Evolutionary conservation across 2,329 filamentous ascomycete species (phyloP).

Genomic region (Penicillium sp.): DNA sequence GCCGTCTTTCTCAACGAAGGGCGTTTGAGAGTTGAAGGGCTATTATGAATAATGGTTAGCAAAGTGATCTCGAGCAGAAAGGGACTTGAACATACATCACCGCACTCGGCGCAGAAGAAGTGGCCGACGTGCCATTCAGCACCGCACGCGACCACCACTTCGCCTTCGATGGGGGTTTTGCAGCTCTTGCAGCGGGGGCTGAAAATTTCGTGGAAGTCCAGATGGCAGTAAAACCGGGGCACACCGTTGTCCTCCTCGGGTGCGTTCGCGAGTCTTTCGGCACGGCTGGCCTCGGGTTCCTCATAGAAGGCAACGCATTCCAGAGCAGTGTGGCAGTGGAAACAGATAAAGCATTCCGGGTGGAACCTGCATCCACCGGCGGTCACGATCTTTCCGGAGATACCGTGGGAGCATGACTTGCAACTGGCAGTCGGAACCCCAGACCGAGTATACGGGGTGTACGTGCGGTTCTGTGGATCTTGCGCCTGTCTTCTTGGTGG

Average conservation of each 20-base stretch:
- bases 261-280: conserved; percentile 67
- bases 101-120: conserved; percentile 98
- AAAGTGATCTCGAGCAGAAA: background rate
- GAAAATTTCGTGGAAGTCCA: conserved; percentile 97
- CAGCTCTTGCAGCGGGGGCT: conserved; percentile 93
- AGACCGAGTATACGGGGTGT: conserved; percentile 47
- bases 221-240: conserved; percentile 88
- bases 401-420: conserved; percentile 77
- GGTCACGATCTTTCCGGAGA: conserved; percentile 86
- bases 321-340: conserved; percentile 79
- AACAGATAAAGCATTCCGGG: conserved; percentile 87
- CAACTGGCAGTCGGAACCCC: conserved; percentile 67
- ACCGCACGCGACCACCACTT: conserved; percentile 89
- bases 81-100: conserved; percentile 58
- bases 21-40: conserved; percentile 61
- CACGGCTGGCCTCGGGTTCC: conserved; percentile 72
- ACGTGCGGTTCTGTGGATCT: conserved; percentile 38
- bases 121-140: conserved; percentile 97
- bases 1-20: conserved; percentile 96
- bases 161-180: conserved; percentile 92
- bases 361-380: conserved; percentile 83
- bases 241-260: conserved; percentile 61
- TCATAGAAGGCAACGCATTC: conserved; percentile 96
- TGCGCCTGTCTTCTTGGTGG: conserved; percentile 37
- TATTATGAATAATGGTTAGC: conserved; percentile 21